A percentile compares a stretch with the other conserved stretches of the same genome.
phyloP scores from a whole-genome alignment of 768 basidiomycete species.

The Lactarius hatsudake region DNA sequence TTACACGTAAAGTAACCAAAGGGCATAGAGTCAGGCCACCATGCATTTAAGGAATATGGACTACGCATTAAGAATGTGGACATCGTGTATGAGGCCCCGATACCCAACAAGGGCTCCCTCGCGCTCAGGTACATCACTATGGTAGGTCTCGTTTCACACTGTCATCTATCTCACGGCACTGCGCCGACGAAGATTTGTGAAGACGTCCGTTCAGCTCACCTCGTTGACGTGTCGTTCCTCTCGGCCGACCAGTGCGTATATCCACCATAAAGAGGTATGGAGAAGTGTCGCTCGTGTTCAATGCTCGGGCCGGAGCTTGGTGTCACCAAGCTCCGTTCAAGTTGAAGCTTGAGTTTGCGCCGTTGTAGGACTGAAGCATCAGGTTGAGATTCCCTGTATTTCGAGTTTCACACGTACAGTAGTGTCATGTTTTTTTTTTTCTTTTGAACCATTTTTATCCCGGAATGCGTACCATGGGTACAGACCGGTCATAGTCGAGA shows the following conservation, averaged over 20 bases:
- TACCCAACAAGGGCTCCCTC: conserved; percentile 71
- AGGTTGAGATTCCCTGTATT: background rate
- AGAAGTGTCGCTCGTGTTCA: conserved; percentile 75
- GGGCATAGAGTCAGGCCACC: conserved; percentile 78
- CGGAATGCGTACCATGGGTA: too few relatives aligned
- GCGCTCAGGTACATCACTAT: conserved; percentile 84
- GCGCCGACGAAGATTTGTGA: conserved; percentile 14
- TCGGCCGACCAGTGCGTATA: conserved; percentile 67
- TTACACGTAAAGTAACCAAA: background rate
- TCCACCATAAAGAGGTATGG: conserved; percentile 70
- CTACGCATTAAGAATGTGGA: conserved; percentile 92
- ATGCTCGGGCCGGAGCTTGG: conserved; percentile 59
- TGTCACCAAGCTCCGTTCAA: conserved; percentile 34
- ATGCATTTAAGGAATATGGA: conserved; percentile 85
- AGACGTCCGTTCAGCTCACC: conserved; percentile 87
- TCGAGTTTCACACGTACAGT: background rate
- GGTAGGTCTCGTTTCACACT: conserved; percentile 44
- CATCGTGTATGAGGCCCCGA: conserved; percentile 66
- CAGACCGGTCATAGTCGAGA: too few relatives aligned
- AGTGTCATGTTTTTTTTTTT: too few relatives aligned
- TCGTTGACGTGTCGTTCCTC: conserved; percentile 64
- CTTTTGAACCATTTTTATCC: too few relatives aligned
- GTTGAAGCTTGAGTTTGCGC: conserved; percentile 54
- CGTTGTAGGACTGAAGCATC: conserved; percentile 27
- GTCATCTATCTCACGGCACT: background rate